These are phyloP conservation scores for Diaporthe longicolla DNA, from an alignment of 2,329 filamentous ascomycete species.

Conservation along the genomic window DNA sequence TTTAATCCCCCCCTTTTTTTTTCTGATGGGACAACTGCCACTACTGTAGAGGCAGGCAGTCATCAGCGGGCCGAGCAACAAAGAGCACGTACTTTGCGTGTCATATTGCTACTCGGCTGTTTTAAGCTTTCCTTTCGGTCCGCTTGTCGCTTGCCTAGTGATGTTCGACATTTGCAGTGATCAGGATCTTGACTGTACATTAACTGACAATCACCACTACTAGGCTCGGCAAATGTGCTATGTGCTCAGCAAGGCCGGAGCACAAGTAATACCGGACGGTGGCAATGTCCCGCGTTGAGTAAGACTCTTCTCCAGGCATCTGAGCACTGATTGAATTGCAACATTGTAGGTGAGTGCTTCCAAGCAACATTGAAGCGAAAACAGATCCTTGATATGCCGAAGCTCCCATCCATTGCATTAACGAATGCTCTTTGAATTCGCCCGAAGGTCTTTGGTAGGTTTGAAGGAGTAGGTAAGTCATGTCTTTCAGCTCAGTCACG, in stretches of 20 bases:
- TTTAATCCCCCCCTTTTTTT: neutral
- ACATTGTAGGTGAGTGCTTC: neutral
- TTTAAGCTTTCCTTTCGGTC: neutral
- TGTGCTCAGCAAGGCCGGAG: neutral
- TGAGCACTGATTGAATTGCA: neutral
- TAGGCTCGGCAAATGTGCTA: neutral
- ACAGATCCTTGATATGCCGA: too few species aligned
- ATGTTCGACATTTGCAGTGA: neutral
- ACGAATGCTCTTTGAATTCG: neutral
- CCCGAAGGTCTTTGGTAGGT: too few species aligned
- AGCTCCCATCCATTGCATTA: neutral
- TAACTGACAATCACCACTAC: neutral
- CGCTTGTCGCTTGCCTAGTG: neutral
- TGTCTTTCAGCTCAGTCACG: neutral
- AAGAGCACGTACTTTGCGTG: neutral
- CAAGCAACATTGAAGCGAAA: neutral
- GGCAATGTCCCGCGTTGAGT: too few species aligned
- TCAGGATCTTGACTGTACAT: neutral
- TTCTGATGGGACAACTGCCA: neutral
- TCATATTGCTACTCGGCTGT: neutral
- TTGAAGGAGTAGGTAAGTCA: neutral
- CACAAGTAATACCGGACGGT: neutral
- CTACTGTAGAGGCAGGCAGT: neutral
- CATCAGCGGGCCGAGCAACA: neutral
- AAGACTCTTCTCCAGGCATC: neutral